Conservation (phyloP, 176 grass and related monocot species). For the Miscanthus lutarioriparius region DNA sequence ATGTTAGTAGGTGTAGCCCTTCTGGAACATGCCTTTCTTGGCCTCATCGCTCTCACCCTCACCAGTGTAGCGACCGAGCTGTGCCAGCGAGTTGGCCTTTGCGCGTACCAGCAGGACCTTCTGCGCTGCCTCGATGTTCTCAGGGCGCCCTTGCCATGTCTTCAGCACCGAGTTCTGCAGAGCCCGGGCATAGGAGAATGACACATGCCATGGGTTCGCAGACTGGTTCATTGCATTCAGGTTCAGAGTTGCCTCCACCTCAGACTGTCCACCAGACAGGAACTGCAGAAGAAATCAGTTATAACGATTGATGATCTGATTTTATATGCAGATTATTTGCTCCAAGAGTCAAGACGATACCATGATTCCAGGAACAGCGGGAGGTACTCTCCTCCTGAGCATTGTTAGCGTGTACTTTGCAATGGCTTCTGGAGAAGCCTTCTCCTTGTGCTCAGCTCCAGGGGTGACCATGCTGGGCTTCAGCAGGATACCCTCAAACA, state of each 20-base stretch:
- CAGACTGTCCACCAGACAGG: conserved; percentile 91
- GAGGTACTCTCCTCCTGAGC: conserved; percentile 87
- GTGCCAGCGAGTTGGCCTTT: conserved; percentile 81
- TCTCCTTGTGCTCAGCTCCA: conserved; percentile 93
- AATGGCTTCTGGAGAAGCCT: conserved; percentile 81
- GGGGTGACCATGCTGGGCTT: conserved; percentile 99
- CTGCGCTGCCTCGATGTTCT: conserved; percentile 73
- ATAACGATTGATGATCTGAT: background rate
- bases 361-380: conserved; percentile 97
- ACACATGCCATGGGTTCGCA: conserved; percentile 89
- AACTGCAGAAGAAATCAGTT: conserved; percentile 53
- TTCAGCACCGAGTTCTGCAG: conserved; percentile 91
- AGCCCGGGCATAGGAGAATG: conserved; percentile 92
- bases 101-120: conserved; percentile 65
- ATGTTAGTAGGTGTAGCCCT: conserved; percentile 87
- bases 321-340: background rate
- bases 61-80: conserved; percentile 71
- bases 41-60: conserved; percentile 72
- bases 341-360: conserved; percentile 35
- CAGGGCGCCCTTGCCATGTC: conserved; percentile 85
- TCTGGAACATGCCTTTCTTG: conserved; percentile 97
- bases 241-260: conserved; percentile 87
- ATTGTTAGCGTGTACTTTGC: conserved; percentile 75
- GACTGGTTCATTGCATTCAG: conserved; percentile 94
- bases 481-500: conserved; percentile 92